Evolutionary conservation across 1,139 yeast genomes (phyloP), one percentile per base, ranked within the genome.

Genomic region (Lodderomyces parapsilosis): DNA sequence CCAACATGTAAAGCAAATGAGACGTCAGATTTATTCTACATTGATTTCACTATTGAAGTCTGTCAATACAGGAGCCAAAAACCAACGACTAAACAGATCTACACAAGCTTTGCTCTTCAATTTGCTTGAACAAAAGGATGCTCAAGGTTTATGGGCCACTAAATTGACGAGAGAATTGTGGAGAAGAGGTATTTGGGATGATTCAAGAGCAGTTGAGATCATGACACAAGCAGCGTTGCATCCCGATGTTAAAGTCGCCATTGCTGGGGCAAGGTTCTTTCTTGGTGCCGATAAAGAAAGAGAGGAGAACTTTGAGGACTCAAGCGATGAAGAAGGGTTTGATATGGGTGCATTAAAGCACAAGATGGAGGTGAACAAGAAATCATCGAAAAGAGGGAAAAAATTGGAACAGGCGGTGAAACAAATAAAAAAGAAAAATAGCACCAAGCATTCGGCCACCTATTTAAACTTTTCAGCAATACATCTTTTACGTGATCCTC

Each of bases 171-270:
- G 98, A 61, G 98, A 93, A 63, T 74, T 93, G 44, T 93, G 99
- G 99, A 79, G 96, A 68, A 77, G 98, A 59, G 96, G 96, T 58
- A 86, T 93, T 48, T 93, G 99, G 99, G 97, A 90, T 62, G 99
- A 93, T 64, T 79, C 96, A 1, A 75, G 98, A 55, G 86, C 98
- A 0, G 96, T 93, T 19, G 99, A 93, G 64, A 81, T 93, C 56
- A 91, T 94, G 98, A 86, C 96, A 2, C 95, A 89, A 57, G 97
- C 98, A 1, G 90, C 97, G 1, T 65, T 87, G 47, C 96, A 90
- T 59, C 81, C 86, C 9, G 96, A 91, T 55, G 77, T 82, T 11
- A 93, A 93, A 66, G 95, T 93, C 42, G 87, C 96, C 10, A 71
- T 85, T 46, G 87, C 97, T 2, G 99, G 97, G 45, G 94, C 89